A percentile compares a stretch with the other conserved stretches of the same genome.
phyloP scores from a whole-genome alignment of 352 stramenopile genomes.

The Globisporangium barbulae region DNA sequence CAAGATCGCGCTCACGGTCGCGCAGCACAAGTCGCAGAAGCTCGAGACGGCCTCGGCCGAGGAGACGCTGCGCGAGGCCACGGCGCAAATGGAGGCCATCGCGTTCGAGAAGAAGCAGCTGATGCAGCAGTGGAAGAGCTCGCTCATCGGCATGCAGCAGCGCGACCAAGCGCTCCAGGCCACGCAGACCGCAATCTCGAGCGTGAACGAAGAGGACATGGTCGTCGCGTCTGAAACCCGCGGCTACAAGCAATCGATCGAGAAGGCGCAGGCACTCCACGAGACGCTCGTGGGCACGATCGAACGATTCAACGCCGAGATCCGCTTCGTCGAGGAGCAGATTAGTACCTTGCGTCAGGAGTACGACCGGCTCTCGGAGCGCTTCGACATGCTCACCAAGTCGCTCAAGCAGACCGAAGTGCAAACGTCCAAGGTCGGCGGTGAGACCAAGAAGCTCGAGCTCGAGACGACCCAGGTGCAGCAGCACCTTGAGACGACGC shows the following conservation, averaged over 20 bases:
- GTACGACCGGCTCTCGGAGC: conserved; percentile 70
- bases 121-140: conserved; percentile 94
- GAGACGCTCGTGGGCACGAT: conserved; percentile 81
- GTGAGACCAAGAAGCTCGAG: conserved; percentile 68
- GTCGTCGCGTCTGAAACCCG: conserved; percentile 84
- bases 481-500: conserved; percentile 79
- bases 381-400: conserved; percentile 86
- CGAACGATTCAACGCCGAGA: conserved; percentile 83
- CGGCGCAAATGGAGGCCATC: conserved; percentile 90
- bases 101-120: conserved; percentile 95
- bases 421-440: conserved; percentile 63
- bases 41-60: conserved; percentile 84
- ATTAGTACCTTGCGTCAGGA: conserved; percentile 53
- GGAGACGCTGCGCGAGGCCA: conserved; percentile 86
- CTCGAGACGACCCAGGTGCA: conserved; percentile 63
- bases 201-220: conserved; percentile 77
- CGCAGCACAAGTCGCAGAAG: conserved; percentile 84
- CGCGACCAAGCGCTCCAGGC: conserved; percentile 91
- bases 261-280: conserved; percentile 76
- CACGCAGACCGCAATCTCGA: conserved; percentile 83
- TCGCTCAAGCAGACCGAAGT: conserved; percentile 86
- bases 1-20: conserved; percentile 70
- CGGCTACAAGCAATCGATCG: conserved; percentile 84
- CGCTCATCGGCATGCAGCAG: conserved; percentile 88
- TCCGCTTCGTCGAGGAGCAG: conserved; percentile 74